phyloP scores from a whole-genome alignment of 2,329 filamentous ascomycete species.

The Trichophyton rubrum region DNA sequence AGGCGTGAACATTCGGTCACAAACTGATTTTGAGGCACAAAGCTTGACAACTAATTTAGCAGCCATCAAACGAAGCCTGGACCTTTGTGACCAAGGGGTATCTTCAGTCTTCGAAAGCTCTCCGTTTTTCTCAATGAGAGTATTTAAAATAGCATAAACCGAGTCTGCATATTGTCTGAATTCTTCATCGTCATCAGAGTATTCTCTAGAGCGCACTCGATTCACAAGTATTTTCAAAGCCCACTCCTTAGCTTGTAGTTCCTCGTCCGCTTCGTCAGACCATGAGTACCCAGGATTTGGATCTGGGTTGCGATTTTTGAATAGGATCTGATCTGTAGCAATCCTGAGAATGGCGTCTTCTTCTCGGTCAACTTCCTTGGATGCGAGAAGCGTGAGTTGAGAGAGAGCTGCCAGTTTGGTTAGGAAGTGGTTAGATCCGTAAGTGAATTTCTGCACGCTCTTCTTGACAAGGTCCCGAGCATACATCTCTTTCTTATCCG shows the following conservation, averaged over 20 bases:
- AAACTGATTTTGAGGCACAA: conserved; percentile 58
- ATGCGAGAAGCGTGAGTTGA: conserved; percentile 63
- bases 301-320: conserved; percentile 46
- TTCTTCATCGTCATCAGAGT: conserved; percentile 31
- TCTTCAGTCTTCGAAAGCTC: conserved; percentile 64
- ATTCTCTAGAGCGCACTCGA: conserved; percentile 55
- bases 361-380: conserved; percentile 58
- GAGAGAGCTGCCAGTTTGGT: conserved; percentile 40
- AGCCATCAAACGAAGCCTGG: conserved; percentile 68
- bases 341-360: conserved; percentile 70
- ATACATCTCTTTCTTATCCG: conserved; percentile 69
- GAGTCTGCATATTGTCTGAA: conserved; percentile 45
- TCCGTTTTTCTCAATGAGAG: conserved; percentile 60
- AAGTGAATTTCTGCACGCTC: conserved; percentile 60
- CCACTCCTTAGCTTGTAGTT: conserved; percentile 70
- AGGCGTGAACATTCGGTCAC: conserved; percentile 59
- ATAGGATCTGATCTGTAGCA: conserved; percentile 60
- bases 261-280: conserved; percentile 63
- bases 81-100: conserved; percentile 65
- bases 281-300: conserved; percentile 49
- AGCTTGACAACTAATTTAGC: conserved; percentile 74
- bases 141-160: conserved; percentile 68
- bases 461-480: conserved; percentile 71
- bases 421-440: conserved; percentile 61
- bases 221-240: conserved; percentile 80